phyloP scores from a whole-genome alignment of 768 basidiomycete genomes.

The Sporobolomyces roseus region DNA sequence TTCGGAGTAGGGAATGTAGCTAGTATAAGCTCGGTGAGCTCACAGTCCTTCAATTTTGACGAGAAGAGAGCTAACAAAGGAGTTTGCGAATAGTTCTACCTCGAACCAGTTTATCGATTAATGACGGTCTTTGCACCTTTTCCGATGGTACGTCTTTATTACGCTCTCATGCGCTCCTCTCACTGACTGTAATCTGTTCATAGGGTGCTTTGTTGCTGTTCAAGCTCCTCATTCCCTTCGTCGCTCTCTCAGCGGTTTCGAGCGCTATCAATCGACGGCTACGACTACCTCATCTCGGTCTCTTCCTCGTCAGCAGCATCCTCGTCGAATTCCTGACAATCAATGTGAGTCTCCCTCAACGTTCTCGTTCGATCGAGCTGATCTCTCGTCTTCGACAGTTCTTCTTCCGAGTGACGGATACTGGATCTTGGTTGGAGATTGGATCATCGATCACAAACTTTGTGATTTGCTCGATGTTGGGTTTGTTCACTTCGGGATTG shows the following conservation, averaged over 20 bases:
- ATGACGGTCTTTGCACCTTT: conserved; percentile 82
- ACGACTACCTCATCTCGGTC: conserved; percentile 69
- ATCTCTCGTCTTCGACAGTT: conserved; percentile 49
- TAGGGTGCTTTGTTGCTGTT: conserved; percentile 55
- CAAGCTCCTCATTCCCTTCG: conserved; percentile 76
- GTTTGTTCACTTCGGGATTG: conserved; percentile 74
- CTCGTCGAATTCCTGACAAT: conserved; percentile 63
- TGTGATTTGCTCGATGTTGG: conserved; percentile 71
- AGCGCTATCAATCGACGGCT: conserved; percentile 66
- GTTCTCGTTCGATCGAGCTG: not conserved
- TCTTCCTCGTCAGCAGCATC: conserved; percentile 71
- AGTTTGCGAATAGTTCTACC: conserved; percentile 62
- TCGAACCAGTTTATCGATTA: conserved; percentile 80
- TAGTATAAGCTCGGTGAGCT: conserved; percentile 63
- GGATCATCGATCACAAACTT: conserved; percentile 85
- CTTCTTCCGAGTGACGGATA: conserved; percentile 74
- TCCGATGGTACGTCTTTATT: conserved; percentile 59
- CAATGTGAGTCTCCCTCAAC: conserved; percentile 8
- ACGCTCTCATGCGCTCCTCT: not conserved
- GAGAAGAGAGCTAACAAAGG: too few relatives aligned
- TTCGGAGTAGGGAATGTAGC: conserved; percentile 71
- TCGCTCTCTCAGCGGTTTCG: conserved; percentile 67
- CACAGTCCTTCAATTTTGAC: too few relatives aligned
- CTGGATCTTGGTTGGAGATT: conserved; percentile 83
- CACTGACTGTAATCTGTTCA: conserved; percentile 53